These are phyloP conservation scores for Combretum micranthum DNA, from an alignment of 345 rosid species.

Conservation along the genomic window DNA sequence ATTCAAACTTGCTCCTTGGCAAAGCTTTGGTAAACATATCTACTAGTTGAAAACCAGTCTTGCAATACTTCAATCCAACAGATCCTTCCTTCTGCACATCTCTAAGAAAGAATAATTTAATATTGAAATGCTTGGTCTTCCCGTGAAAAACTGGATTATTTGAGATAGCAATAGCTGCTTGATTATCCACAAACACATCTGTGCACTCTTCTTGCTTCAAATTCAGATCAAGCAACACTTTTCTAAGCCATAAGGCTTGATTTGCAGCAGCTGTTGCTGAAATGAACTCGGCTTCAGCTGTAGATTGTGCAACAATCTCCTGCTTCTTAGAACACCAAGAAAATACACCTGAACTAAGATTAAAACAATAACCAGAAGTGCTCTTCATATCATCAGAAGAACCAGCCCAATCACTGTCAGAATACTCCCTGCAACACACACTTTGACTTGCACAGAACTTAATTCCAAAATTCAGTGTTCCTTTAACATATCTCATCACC, in stretches of 20 bases:
- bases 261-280: neutral
- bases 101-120: neutral
- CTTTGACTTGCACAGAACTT: neutral
- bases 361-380: neutral
- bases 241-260: neutral
- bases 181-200: neutral
- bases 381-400: neutral
- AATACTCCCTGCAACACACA: neutral
- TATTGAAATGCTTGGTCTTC: neutral
- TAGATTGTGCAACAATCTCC: neutral
- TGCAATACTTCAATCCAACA: neutral
- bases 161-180: no score
- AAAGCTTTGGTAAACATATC: no score
- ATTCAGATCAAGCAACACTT: neutral
- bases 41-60: no score
- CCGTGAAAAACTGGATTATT: neutral
- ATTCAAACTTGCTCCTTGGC: no score
- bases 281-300: no score
- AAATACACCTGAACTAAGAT: neutral
- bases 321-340: slow-evolving; percentile 2
- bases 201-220: neutral
- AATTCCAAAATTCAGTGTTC: neutral
- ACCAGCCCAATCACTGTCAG: neutral
- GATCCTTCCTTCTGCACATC: neutral
- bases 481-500: neutral